Conservation (phyloP, 2,329 filamentous ascomycete species). For the Huntiella decipiens region DNA sequence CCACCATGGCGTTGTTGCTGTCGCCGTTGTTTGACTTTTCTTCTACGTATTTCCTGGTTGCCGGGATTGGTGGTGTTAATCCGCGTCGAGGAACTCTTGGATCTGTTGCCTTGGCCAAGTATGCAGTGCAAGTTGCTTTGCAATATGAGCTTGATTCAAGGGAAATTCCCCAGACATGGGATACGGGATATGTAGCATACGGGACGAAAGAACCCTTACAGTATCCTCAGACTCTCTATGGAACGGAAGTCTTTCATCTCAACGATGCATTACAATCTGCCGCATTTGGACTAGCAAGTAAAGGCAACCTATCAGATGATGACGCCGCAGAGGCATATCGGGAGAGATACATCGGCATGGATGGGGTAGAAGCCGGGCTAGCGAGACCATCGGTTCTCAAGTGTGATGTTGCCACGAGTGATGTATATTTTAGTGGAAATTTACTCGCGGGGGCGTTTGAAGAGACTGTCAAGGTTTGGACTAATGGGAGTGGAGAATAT, state of each 20-base stretch:
- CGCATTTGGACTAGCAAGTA: constrained; percentile 30
- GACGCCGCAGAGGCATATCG: constrained; percentile 32
- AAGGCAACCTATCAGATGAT: constrained; percentile 33
- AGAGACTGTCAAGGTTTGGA: constrained; percentile 42
- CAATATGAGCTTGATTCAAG: constrained; percentile 59
- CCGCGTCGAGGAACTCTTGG: constrained; percentile 47
- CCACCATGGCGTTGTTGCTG: constrained; percentile 43
- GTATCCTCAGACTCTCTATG: constrained; percentile 42
- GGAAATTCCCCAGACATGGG: constrained; percentile 45
- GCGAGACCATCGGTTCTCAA: constrained; percentile 33
- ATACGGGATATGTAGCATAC: constrained; percentile 50
- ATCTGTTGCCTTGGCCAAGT: constrained; percentile 48
- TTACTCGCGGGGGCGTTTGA: constrained; percentile 44
- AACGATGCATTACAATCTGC: constrained; percentile 36
- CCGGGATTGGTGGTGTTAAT: constrained; percentile 57
- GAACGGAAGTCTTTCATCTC: constrained; percentile 51
- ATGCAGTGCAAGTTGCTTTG: constrained; percentile 53
- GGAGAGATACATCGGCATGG: constrained; percentile 27
- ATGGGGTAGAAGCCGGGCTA: constrained; percentile 20
- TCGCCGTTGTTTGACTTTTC: constrained; percentile 44
- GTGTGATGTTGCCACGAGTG: constrained; percentile 50
- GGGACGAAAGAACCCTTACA: constrained; percentile 34
- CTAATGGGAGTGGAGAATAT: constrained; percentile 48
- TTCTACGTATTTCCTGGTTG: constrained; percentile 50
- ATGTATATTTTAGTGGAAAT: constrained; percentile 50